These are phyloP conservation scores for Ceratocystis destructans DNA, from an alignment of 2,329 filamentous ascomycete species.

Conservation along the genomic window DNA sequence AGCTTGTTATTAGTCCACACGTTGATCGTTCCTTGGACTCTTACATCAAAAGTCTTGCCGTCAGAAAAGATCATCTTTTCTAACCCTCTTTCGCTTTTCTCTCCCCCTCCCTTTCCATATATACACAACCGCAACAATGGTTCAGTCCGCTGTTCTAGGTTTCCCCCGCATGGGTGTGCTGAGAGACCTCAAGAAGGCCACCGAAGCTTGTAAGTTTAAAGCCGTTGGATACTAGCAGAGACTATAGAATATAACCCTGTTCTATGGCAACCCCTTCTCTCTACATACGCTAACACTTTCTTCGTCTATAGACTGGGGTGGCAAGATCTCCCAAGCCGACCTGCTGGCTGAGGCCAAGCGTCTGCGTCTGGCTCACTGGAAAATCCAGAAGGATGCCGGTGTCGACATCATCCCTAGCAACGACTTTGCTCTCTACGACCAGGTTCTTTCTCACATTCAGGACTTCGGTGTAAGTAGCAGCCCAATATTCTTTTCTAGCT, in stretches of 20 bases:
- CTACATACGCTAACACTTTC: conserved; percentile 19
- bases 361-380: conserved; percentile 93
- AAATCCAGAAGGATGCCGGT: conserved; percentile 97
- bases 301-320: conserved; percentile 53
- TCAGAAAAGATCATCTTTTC: conserved; percentile 9
- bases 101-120: neutral
- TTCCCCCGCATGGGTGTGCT: conserved; percentile 98
- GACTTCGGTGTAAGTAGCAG: conserved; percentile 70
- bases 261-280: conserved; percentile 11
- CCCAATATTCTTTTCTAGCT: conserved; percentile 5
- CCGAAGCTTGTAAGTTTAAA: conserved; percentile 65
- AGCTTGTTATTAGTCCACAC: conserved; percentile 12
- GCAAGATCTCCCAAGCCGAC: conserved; percentile 83
- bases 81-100: neutral
- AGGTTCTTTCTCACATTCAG: conserved; percentile 95
- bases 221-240: neutral
- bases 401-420: conserved; percentile 98
- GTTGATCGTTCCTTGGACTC: conserved; percentile 14
- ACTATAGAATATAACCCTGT: neutral
- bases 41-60: conserved; percentile 10
- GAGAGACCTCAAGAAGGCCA: conserved; percentile 99
- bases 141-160: conserved; percentile 70
- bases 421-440: conserved; percentile 98
- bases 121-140: conserved; percentile 37
- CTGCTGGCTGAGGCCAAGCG: conserved; percentile 92